Evolutionary conservation across 2,329 filamentous ascomycete genomes (phyloP), one percentile per base, ranked within the genome.

Genomic region (Trichoderma koningii): DNA sequence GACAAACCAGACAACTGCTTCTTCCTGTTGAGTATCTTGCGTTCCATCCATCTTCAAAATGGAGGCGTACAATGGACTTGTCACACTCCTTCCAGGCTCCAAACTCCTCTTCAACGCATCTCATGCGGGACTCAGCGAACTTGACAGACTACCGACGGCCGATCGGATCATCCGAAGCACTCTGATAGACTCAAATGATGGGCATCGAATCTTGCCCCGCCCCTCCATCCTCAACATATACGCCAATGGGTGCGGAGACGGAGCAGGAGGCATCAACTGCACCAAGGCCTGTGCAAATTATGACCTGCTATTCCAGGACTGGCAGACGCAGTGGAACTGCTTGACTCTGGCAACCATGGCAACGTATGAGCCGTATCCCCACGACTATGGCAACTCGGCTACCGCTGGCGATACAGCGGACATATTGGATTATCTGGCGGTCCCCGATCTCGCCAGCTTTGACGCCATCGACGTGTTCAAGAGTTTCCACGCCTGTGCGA

Each of bases 261-360:
- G 1, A 3, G 34, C 5, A 5, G 21, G 9, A 12, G 42, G 48
- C 12, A 7, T n/a, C 23, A 63, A 63, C 23, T 63, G 60, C 30
- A 63, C 60, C n/a, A 7, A 0, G 6, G 51, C 41, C 7, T 63
- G 60, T n/a, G 38, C 12, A 6, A n/a, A 55, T 15, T 5, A 7
- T 7, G 9, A 10, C 14, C 9, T 38, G 1, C 42, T 63, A 5
- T 55, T 63, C 5, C 17, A 21, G 2, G 26, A 53, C 21, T 63
- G 60, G 60, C 42, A 63, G 60, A 63, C 60, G 1, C 50, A 45
- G 17, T 63, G 60, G 60, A 55, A 53, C 1, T 63, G 60, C 17
- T n/a, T 63, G 41, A 55, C 60, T 15, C 17, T 63, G 41, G 23
- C 60, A 26, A 53, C 23, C 10, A 47, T 63, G 55, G 55, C 55